Evolutionary conservation across 106 monocot genomes (phyloP), one percentile per base, ranked within the genome.

Genomic region (Narthecium ossifragum): DNA sequence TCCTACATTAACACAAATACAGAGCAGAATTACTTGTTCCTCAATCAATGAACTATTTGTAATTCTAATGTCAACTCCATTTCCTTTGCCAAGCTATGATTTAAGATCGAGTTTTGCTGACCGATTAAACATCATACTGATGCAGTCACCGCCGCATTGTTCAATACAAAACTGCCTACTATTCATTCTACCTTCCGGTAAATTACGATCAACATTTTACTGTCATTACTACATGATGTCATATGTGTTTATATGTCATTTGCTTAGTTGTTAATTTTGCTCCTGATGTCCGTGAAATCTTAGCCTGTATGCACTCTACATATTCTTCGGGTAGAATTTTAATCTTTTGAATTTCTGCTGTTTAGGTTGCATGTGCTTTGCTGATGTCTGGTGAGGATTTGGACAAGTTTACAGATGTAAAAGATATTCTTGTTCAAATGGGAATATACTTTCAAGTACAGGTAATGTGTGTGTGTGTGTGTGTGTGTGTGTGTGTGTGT

Each of bases 131-230:
- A n/a, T n/a, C n/a, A n/a, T n/a, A n/a, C n/a, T n/a, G 23, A 25
- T 75, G 74, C 78, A 96, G 94, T 32, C 71, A 96, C 46, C 60
- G 68, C 34, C 80, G 90, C 20, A 96, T 96, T 79, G 94, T 96
- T 61, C 90, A 96, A 57, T 90, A 86, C 70, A 96, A 96, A 64
- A 96, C 96, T 21, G 90, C 96, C 4, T 90, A 90, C 65, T 96
- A 96, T 65, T 96, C 96, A 40, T 96, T 96, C 62, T 96, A 96
- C 53, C 90, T 96, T 69, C 96, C 96, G 46, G 96, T 96, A 68
- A 87, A 83, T 78, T 59, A 36, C 2, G 39, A 61, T 52, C 6
- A n/a, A 39, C 17, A 34, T 33, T 46, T 17, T 70, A 24, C n/a
- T 11, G 11, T 23, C n/a, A 17, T 43, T 46, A 39, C 17, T 31